Conservation (phyloP, 2,329 filamentous ascomycete genomes). For the Alternaria arbusti region DNA sequence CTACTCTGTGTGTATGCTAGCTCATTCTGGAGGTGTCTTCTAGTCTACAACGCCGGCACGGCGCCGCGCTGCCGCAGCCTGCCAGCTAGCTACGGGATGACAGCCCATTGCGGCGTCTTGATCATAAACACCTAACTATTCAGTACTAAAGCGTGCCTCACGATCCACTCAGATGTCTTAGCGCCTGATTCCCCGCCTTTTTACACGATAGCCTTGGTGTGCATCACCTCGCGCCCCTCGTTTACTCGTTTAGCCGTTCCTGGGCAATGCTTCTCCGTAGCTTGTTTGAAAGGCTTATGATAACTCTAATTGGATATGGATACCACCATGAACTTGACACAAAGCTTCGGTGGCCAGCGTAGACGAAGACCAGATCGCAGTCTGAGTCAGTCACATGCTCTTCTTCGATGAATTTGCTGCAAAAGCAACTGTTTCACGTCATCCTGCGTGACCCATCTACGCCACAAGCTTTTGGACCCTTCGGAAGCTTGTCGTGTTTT, state of each 20-base stretch:
- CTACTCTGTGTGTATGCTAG: neutral
- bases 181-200: neutral
- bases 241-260: neutral
- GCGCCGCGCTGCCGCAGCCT: neutral
- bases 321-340: neutral
- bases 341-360: neutral
- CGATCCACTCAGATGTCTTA: neutral
- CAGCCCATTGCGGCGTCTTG: neutral
- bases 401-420: neutral
- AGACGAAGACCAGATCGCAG: rapidly evolving
- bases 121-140: neutral
- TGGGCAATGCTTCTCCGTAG: neutral
- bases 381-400: neutral
- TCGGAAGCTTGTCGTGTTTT: neutral
- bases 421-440: neutral
- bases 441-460: neutral
- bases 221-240: neutral
- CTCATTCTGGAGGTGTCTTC: neutral
- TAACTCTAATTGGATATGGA: neutral
- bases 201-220: neutral
- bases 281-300: neutral
- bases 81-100: neutral
- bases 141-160: neutral
- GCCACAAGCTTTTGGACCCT: neutral
- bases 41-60: neutral